These are phyloP conservation scores for Penicilliopsis zonata DNA, from an alignment of 495 filamentous ascomycete species.

Conservation along the genomic window DNA sequence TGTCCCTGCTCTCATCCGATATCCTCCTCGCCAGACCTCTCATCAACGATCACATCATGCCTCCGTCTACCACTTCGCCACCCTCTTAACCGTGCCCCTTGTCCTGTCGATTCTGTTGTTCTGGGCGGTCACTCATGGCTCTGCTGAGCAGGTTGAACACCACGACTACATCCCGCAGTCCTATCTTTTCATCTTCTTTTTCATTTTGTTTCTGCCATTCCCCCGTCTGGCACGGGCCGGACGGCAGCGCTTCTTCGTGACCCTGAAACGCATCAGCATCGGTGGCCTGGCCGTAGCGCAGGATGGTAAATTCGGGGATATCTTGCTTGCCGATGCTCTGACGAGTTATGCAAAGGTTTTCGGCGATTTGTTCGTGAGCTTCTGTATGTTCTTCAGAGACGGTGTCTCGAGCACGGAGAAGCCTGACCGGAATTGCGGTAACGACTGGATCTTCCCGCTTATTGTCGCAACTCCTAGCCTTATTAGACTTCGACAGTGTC, in stretches of 20 bases:
- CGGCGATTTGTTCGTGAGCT: conserved; percentile 74
- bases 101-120: conserved; percentile 60
- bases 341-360: conserved; percentile 90
- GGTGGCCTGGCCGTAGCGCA: conserved; percentile 70
- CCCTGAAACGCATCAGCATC: conserved; percentile 58
- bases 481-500: conserved; percentile 83
- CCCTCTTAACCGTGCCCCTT: conserved; percentile 58
- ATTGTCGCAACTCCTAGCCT: conserved; percentile 69
- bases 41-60: conserved; percentile 60
- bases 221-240: conserved; percentile 59
- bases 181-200: conserved; percentile 57
- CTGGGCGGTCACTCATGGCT: conserved; percentile 66
- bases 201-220: conserved; percentile 61
- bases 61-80: conserved; percentile 73
- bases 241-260: conserved; percentile 60
- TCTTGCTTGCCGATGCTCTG: conserved; percentile 86
- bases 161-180: conserved; percentile 75
- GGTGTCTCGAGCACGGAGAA: conserved; percentile 61
- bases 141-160: conserved; percentile 49
- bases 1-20: conserved; percentile 66
- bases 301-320: conserved; percentile 86
- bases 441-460: conserved; percentile 59
- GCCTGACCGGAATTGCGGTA: conserved; percentile 73
- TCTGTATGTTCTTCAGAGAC: conserved; percentile 76
- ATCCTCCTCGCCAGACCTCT: conserved; percentile 53